Evolutionary conservation across 2,329 filamentous ascomycete genomes (phyloP).

Genomic region (Rhinocladiella mackenziei): DNA sequence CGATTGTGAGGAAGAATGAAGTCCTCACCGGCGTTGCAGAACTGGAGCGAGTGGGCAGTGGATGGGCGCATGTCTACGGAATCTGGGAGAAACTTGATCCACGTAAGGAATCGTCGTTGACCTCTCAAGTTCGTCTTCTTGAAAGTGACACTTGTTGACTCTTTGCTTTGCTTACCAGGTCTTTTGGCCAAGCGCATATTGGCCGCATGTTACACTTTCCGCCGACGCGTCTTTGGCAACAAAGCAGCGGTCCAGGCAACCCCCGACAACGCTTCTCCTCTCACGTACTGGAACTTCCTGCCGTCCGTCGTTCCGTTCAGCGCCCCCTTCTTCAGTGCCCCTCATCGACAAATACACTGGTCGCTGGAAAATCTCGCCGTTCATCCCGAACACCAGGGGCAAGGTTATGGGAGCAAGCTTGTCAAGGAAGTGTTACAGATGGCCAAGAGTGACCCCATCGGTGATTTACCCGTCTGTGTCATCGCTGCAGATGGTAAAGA

Average conservation of each 20-base stretch:
- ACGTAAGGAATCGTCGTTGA: conserved; percentile 11
- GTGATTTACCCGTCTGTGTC: conserved; percentile 14
- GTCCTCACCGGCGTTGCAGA: conserved; percentile 15
- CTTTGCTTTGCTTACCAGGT: conserved; percentile 6
- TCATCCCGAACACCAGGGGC: conserved; percentile 16
- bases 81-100: conserved; percentile 17
- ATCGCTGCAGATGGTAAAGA: conserved; percentile 15
- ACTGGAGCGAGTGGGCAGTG: conserved; percentile 14
- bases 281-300: conserved; percentile 15
- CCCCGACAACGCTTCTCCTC: conserved; percentile 30
- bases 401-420: conserved; percentile 15
- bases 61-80: conserved; percentile 16
- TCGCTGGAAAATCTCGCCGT: conserved; percentile 16
- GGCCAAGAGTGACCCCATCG: conserved; percentile 11
- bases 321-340: conserved; percentile 8
- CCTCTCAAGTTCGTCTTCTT: not conserved
- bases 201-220: conserved; percentile 1
- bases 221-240: conserved; percentile 5
- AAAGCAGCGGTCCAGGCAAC: conserved; percentile 29
- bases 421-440: conserved; percentile 8
- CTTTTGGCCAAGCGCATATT: conserved; percentile 11
- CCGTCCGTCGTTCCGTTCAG: conserved; percentile 7
- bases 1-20: conserved; percentile 4
- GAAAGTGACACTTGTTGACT: conserved; percentile 5
- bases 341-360: conserved; percentile 17